Base-by-base conservation (phyloP, 2,329 filamentous ascomycete genomes). In the Ophiocordyceps camponoti-leonardi region DNA sequence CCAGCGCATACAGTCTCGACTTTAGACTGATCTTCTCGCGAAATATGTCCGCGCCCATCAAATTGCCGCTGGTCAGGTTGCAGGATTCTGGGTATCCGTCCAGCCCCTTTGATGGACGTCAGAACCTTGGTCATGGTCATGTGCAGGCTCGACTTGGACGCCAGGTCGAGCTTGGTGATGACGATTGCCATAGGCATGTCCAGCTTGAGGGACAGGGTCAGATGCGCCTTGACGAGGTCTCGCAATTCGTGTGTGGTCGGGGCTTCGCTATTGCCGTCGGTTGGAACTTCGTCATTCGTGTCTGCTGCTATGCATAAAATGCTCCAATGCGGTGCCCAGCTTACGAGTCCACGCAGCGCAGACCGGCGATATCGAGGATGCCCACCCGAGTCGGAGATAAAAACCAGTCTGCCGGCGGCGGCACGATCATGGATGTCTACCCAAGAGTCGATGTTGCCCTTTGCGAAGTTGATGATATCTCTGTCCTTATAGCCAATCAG, bases 241-340 rank as follows among this genome's bases (percentile, higher is more conserved):
- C 16, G 13, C 31, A 14, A 16, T 14, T 77, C 75, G 49, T 71
- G 67, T 11, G 69, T 61, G 2, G 68, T 66, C 18, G 71, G 64
- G 0, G 70, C 72, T 46, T 67, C 66, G 7, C 65, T 66, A 20
- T 26, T 41, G 42, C 49, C 44, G 31, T 45, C 42, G 4, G 56
- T 52, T 6, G 4, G 22, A 4, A 54, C 53, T 42, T 59, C 54
- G 13, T 81, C 77, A 12, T 72, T 69, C 50, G 83, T 82, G 55
- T 92, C 83, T 33, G 86, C 86, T 42, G 86, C 79, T 49, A 96
- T 78, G 53, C 93, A 95, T 2, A 96, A 71, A 20, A 94, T 62
- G 1, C 85, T 87, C 81, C 92, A 98, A 58, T 96, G 87, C 10
- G 92, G 92, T 35, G 85, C 84, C 88, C 92, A 96, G 42, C 88